These are phyloP conservation scores for Cordyceps fumosorosea DNA, from an alignment of 2,329 filamentous ascomycete genomes.

Conservation along the genomic window DNA sequence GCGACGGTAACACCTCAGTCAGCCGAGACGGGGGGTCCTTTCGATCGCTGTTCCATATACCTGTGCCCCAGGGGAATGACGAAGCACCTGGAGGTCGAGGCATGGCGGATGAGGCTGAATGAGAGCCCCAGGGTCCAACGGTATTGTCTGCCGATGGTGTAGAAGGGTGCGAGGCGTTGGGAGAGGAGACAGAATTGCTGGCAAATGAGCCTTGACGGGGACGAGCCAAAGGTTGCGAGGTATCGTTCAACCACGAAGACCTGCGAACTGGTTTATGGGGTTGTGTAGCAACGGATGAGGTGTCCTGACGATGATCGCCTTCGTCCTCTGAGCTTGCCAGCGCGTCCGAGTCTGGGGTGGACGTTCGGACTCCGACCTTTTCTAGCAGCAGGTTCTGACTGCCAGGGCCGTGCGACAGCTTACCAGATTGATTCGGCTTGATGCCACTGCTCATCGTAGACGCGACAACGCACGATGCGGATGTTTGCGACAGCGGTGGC, in stretches of 20 bases:
- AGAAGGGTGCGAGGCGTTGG: constrained; percentile 71
- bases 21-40: constrained; percentile 71
- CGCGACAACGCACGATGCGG: constrained; percentile 12
- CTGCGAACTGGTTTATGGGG: constrained; percentile 60
- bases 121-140: constrained; percentile 47
- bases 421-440: constrained; percentile 45
- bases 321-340: constrained; percentile 94
- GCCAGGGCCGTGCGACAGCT: constrained; percentile 43
- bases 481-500: constrained; percentile 40
- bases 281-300: constrained; percentile 39
- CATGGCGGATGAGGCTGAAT: constrained; percentile 40
- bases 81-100: constrained; percentile 42
- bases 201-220: constrained; percentile 72
- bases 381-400: constrained; percentile 64
- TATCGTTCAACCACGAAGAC: constrained; percentile 83
- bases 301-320: constrained; percentile 57
- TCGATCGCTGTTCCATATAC: constrained; percentile 75
- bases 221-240: constrained; percentile 54
- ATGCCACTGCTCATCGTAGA: constrained; percentile 44
- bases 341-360: constrained; percentile 90
- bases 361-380: constrained; percentile 70
- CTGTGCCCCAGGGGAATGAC: constrained; percentile 66
- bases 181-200: constrained; percentile 64
- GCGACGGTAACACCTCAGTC: constrained; percentile 68
- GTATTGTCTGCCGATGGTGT: constrained; percentile 65